Base-by-base conservation (phyloP, 2,329 filamentous ascomycete species). In the Pestalotiopsis sp. region DNA sequence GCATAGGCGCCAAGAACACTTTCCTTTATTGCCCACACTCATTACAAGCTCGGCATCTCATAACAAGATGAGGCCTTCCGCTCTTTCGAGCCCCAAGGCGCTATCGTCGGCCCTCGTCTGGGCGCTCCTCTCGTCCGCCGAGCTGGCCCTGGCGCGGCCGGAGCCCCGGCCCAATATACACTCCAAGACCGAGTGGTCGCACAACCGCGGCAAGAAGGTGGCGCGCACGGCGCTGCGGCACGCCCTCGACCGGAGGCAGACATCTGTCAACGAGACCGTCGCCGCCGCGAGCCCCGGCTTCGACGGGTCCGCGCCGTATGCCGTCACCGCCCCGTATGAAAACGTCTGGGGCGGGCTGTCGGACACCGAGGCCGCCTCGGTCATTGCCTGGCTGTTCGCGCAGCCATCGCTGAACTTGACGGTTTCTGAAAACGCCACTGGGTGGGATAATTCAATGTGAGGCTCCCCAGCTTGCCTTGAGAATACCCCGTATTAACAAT, bases 331-430 rank as follows among this genome's bases (percentile, higher is more conserved):
- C 2, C 64, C 64, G 6, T 25, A 66, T 1, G 64, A 66, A 1
- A 66, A 66, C 38, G 49, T 66, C 52, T 66, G 64, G 64, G 52
- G 45, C 4, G 74, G 76, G n/a, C 70, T 83, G 65, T 79, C 74
- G 0, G 77, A 80, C 49, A 69, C 73, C 5, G 82, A 84, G 68
- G 79, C 79, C 4, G 79, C 79, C 1, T 72, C 75, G 23, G 78
- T 83, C 4, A 77, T 79, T 0, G 69, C 76, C 7, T 83, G 80
- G 79, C 75, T 83, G 1, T 82, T 82, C 67, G 74, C 72, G 1
- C 80, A 81, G 69, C 64, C 71, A 3, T 78, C 80, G 20, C 72
- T 83, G 36, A 84, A 83, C 69, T 73, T 84, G 39, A 81, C 79
- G 2, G 49, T 70, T 0, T 65, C 27, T 14, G 20, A 59, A 7